Base-by-base conservation (phyloP, 768 basidiomycete genomes). In the Termitomyces sp. region DNA sequence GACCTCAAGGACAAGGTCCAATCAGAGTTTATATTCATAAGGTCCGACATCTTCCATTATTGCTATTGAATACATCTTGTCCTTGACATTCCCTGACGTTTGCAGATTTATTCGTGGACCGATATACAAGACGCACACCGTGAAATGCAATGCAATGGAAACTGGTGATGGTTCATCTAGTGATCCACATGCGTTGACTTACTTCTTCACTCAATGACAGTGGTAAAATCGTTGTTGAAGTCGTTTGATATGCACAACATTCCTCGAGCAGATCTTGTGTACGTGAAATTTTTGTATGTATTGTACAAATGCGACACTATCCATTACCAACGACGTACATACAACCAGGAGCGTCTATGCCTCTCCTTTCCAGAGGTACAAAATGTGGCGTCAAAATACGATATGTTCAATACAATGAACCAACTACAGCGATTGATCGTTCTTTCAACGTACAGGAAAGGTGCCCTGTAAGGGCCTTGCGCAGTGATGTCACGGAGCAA, bases 1-100 rank as follows among this genome's bases (percentile, higher is more conserved):
- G 81, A 22, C 69, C 70, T 59, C 69, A 74, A 32, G 86, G 86
- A 8, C 63, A 71, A 33, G 89, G 90, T 2, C 75, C 77, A 57
- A 77, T 94, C 64, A 83, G 81, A 60, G 82, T 86, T 0, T 90
- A 87, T 63, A 85, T 96, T 51, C 87, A 96, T 69, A 85, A 90
- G 78, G 92, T 85, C 38, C 22, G 57, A 61, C 59, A 30, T 28
- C 18, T 53, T 46, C 33, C 28, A 13, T 10, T 22, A 14, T 12
- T n/a, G 16, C 56, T 44, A 35, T 62, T 53, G 47, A 32, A 28
- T 28, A 44, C 58, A 54, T 50, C 50, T 57, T 28, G 18, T 40
- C 14, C 50, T 24, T 60, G 4, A 53, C 43, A 47, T 46, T 38
- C 9, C 40, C 40, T 20, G 40, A n/a, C 40, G 20, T 22, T 44